A percentile compares a stretch with the other conserved stretches of the same genome.
These are phyloP conservation scores for Gamarada debralockiae DNA, from an alignment of 495 filamentous ascomycete species.

Conservation along the genomic window DNA sequence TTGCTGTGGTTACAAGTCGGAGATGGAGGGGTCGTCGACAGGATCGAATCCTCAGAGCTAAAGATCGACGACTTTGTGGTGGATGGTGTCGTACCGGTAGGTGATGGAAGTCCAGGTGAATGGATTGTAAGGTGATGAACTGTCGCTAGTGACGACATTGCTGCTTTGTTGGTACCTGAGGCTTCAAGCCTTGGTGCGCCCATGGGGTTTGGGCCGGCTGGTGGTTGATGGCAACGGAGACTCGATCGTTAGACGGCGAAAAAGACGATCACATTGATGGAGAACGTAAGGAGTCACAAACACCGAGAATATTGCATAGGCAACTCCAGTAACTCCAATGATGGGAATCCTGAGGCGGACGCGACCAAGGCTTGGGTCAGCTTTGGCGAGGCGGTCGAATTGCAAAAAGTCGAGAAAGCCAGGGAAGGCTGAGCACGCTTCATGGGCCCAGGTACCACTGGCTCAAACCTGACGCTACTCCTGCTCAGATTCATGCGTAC, in stretches of 20 bases:
- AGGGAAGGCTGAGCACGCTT: no score
- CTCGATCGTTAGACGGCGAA: background rate
- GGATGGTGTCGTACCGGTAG: background rate
- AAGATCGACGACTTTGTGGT: background rate
- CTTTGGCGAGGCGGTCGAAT: background rate
- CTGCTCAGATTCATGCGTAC: no score
- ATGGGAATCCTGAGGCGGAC: background rate
- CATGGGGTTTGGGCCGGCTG: background rate
- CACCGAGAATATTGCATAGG: background rate
- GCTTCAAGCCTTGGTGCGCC: background rate
- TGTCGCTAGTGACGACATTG: background rate
- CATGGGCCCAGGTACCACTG: no score
- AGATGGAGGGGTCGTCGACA: background rate
- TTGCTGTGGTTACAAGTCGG: background rate
- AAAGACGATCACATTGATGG: background rate
- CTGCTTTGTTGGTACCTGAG: background rate
- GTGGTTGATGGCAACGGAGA: background rate
- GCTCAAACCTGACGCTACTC: no score
- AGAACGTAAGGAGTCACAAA: background rate
- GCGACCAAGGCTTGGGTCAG: background rate
- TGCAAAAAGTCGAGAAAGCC: conserved; percentile 1
- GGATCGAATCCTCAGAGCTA: background rate
- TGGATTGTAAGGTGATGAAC: background rate
- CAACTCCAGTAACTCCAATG: background rate
- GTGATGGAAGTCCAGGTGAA: background rate